Conservation (phyloP, 2,329 filamentous ascomycete species). For the Pseudogymnoascus pannorum region DNA sequence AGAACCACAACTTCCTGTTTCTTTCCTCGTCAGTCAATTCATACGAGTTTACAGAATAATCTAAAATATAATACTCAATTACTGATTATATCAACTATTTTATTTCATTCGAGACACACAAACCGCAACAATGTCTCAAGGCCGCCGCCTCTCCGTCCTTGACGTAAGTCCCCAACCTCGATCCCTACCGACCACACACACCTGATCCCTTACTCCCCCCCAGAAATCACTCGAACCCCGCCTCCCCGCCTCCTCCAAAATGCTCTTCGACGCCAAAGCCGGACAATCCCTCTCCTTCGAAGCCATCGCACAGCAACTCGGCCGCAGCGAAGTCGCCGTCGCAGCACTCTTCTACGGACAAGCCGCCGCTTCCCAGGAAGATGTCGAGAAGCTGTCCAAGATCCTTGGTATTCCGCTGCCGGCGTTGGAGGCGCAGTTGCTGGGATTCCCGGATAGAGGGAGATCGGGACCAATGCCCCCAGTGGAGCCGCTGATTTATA, state of each 20-base stretch:
- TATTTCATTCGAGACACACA: background rate
- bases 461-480: constrained; percentile 75
- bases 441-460: constrained; percentile 74
- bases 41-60: background rate
- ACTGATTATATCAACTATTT: too few relatives aligned
- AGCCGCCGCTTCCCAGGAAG: constrained; percentile 63
- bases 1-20: background rate
- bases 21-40: background rate
- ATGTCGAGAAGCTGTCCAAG: constrained; percentile 57
- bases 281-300: constrained; percentile 70
- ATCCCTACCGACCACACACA: background rate
- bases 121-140: background rate
- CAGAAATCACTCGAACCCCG: constrained; percentile 59
- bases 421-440: constrained; percentile 53
- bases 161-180: background rate
- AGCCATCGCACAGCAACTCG: constrained; percentile 64
- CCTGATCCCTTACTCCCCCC: background rate
- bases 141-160: constrained; percentile 1
- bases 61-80: background rate
- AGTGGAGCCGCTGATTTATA: constrained; percentile 79
- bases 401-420: constrained; percentile 55
- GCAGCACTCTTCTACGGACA: constrained; percentile 91
- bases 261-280: constrained; percentile 77
- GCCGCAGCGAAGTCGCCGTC: constrained; percentile 78
- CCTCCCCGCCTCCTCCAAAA: constrained; percentile 62